A percentile compares a stretch with the other conserved stretches of the same genome.
Conservation (phyloP, 2,329 filamentous ascomycete genomes). For the Aspergillus jensenii region DNA sequence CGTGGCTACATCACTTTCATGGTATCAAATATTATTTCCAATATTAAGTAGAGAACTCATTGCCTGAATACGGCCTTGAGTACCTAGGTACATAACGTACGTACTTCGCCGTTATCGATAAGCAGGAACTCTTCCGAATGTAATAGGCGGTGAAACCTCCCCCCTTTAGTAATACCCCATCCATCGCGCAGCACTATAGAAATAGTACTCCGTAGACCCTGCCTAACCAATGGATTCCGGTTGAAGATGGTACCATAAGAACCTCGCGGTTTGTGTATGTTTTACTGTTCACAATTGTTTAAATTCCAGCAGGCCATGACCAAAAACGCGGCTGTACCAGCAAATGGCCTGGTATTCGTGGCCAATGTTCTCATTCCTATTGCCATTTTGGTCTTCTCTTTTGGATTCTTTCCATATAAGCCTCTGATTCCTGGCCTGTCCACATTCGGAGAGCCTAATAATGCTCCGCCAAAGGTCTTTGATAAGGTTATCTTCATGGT, state of each 20-base stretch:
- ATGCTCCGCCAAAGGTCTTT: slow-evolving; percentile 69
- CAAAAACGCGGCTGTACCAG: slow-evolving; percentile 24
- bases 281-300: background rate
- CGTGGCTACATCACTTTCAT: background rate
- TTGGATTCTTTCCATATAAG: slow-evolving; percentile 97
- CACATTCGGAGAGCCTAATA: slow-evolving; percentile 54
- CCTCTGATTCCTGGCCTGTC: slow-evolving; percentile 86
- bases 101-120: background rate
- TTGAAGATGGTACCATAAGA: background rate
- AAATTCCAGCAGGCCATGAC: background rate
- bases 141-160: background rate
- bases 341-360: slow-evolving; percentile 51
- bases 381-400: slow-evolving; percentile 74
- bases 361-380: slow-evolving; percentile 77
- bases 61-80: background rate
- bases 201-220: background rate
- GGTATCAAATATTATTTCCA: background rate
- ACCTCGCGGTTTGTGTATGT: background rate
- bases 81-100: background rate
- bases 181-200: background rate
- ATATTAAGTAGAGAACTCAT: background rate
- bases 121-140: background rate
- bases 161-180: background rate
- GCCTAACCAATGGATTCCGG: background rate
- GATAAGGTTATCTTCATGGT: slow-evolving; percentile 96